These are phyloP conservation scores for Mimosa bimucronata DNA, from an alignment of 306 rosid genomes.

Conservation along the genomic window DNA sequence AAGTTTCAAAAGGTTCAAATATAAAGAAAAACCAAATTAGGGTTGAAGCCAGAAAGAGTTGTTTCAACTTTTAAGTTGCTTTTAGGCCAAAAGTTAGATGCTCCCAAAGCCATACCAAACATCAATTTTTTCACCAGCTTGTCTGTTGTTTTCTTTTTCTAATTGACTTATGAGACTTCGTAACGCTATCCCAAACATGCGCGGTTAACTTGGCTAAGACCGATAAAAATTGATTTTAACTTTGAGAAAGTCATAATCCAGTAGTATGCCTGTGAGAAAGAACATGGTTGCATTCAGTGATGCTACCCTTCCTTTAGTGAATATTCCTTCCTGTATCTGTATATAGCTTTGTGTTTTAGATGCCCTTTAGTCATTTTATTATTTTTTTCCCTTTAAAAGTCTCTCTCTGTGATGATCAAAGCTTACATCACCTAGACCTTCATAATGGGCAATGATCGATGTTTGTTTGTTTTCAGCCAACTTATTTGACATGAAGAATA, in stretches of 20 bases:
- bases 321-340: neutral
- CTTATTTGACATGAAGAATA: conserved; percentile 77
- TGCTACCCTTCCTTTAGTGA: neutral
- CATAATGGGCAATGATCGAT: neutral
- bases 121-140: no score
- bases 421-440: neutral
- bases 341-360: conserved; percentile 12
- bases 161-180: no score
- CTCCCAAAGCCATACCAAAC: no score
- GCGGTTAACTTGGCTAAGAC: no score
- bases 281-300: neutral
- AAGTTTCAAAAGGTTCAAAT: no score
- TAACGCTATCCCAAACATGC: no score
- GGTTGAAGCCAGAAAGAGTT: no score
- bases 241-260: neutral
- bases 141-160: no score
- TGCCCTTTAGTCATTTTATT: neutral
- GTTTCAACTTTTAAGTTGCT: no score
- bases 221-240: no score
- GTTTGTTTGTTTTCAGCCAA: conserved; percentile 63
- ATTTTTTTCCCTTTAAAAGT: neutral
- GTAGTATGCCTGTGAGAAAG: neutral
- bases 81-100: no score
- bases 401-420: neutral
- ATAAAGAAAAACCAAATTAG: no score